Conservation (phyloP, 306 rosid species). For the Lupinus albus region DNA sequence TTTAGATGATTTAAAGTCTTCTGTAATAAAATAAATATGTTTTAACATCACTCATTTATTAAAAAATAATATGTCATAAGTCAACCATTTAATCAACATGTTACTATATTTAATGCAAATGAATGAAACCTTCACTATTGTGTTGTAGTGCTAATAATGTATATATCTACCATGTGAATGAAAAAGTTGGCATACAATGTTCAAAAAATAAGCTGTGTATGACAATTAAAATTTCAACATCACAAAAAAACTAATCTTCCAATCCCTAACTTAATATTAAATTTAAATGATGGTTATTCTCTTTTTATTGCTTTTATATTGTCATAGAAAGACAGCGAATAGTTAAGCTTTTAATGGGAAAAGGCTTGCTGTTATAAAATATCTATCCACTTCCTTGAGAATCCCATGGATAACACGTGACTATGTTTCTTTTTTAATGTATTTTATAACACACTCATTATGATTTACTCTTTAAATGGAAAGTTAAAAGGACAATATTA, state of each 20-base stretch:
- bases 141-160: too few relatives aligned
- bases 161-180: too few relatives aligned
- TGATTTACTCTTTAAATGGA: background rate
- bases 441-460: background rate
- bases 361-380: background rate
- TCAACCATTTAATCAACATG: too few relatives aligned
- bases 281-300: too few relatives aligned
- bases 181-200: background rate
- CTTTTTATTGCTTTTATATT: background rate
- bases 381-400: constrained; percentile 14
- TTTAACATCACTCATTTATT: too few relatives aligned
- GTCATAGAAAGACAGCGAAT: background rate
- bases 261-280: background rate
- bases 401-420: constrained; percentile 15
- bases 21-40: too few relatives aligned
- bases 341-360: background rate
- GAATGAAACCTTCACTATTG: too few relatives aligned
- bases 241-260: background rate
- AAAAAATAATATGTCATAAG: too few relatives aligned
- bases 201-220: background rate
- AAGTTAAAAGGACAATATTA: background rate
- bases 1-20: too few relatives aligned
- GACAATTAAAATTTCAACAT: background rate
- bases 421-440: background rate
- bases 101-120: background rate